phyloP scores from a whole-genome alignment of 1,284 basidiomycete species.

The Athelia psychrophila region DNA sequence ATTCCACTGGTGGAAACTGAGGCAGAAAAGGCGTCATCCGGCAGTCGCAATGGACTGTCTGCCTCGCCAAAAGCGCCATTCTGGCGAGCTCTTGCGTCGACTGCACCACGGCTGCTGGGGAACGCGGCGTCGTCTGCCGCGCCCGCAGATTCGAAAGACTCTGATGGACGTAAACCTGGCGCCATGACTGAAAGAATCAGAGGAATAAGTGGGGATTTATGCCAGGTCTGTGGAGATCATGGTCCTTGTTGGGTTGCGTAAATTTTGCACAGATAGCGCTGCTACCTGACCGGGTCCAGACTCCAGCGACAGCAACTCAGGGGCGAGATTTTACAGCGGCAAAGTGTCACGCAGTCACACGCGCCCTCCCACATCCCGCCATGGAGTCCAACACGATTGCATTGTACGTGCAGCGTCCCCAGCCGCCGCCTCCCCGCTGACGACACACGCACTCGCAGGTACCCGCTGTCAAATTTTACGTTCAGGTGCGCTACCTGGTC shows the following conservation, averaged over 20 bases:
- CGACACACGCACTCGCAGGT: slow-evolving; percentile 38
- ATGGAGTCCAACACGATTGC: slow-evolving; percentile 69
- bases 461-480: slow-evolving; percentile 86
- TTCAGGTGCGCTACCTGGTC: slow-evolving; percentile 52
- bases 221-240: too few relatives aligned
- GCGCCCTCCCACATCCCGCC: too few relatives aligned
- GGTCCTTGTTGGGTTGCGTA: not conserved
- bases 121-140: not conserved
- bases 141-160: not conserved
- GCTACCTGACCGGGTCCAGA: not conserved
- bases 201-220: too few relatives aligned
- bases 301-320: slow-evolving; percentile 8
- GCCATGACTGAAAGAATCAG: not conserved
- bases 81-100: not conserved
- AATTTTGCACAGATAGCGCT: not conserved
- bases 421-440: not conserved
- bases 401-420: slow-evolving; percentile 42
- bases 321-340: too few relatives aligned
- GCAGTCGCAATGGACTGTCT: too few relatives aligned
- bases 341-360: too few relatives aligned
- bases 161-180: not conserved
- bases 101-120: not conserved
- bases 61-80: slow-evolving; percentile 7
- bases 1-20: slow-evolving; percentile 18
- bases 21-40: slow-evolving; percentile 4